Percentiles rank a stretch among this genome's conserved stretches.
Evolutionary conservation across 306 rosid genomes (phyloP).

Genomic region (Coriaria nepalensis): DNA sequence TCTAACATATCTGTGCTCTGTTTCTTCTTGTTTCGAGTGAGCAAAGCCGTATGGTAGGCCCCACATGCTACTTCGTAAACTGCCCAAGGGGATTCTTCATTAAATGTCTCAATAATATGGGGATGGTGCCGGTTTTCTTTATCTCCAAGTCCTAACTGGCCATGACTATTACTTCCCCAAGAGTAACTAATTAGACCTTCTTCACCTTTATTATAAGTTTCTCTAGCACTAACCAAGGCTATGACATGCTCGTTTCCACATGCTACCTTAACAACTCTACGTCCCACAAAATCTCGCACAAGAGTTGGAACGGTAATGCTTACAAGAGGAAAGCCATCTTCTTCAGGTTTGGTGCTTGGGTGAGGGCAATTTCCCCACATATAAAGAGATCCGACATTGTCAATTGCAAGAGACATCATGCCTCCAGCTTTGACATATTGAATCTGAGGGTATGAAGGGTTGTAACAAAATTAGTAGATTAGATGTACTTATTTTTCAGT

Average conservation of each 20-base stretch:
- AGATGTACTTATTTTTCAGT: too few species aligned
- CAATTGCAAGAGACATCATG: conserved; percentile 78
- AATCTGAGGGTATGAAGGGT: conserved; percentile 28
- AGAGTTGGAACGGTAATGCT: conserved; percentile 57
- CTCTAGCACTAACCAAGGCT: conserved; percentile 50
- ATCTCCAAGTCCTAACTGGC: conserved; percentile 88
- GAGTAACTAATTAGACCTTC: conserved; percentile 65
- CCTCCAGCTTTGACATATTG: conserved; percentile 78
- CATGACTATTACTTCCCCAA: conserved; percentile 73
- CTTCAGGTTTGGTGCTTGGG: conserved; percentile 30
- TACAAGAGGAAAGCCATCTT: conserved; percentile 30
- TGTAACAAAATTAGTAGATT: conserved; percentile 3
- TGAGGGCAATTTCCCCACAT: conserved; percentile 80
- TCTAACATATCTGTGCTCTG: conserved; percentile 25
- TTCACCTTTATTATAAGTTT: conserved; percentile 30
- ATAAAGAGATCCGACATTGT: conserved; percentile 59
- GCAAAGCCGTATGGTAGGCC: conserved; percentile 87
- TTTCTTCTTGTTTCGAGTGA: conserved; percentile 43
- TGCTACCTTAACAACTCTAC: conserved; percentile 64
- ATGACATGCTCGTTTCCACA: conserved; percentile 83
- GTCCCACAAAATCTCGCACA: conserved; percentile 64
- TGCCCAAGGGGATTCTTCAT: conserved; percentile 37
- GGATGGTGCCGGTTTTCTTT: conserved; percentile 45
- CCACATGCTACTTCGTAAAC: conserved; percentile 74
- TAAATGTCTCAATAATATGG: conserved; percentile 35